Evolutionary conservation across 805 yeast genomes (phyloP).

Genomic region (Cyberlindnera meyerae): DNA sequence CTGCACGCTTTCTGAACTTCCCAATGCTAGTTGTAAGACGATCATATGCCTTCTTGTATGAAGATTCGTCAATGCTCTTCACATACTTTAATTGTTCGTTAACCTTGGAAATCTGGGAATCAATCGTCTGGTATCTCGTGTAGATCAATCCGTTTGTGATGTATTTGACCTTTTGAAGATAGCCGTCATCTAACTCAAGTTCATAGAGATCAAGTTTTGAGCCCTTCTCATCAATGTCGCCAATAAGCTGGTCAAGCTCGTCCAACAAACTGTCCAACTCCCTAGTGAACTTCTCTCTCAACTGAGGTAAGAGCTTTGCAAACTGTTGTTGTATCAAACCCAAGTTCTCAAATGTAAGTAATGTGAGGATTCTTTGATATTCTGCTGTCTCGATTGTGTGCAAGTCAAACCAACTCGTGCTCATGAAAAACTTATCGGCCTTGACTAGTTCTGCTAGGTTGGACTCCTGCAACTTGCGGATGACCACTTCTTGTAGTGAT

Average conservation of each 20-base stretch:
- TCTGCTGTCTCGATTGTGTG: constrained; percentile 2
- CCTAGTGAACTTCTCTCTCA: constrained; percentile 1
- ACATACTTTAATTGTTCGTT: constrained; percentile 2
- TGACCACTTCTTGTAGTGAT: constrained; percentile 11
- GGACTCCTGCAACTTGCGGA: constrained; percentile 2
- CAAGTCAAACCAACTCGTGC: constrained; percentile 8
- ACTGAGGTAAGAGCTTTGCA: constrained; percentile 1
- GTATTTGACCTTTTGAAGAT: constrained; percentile 14
- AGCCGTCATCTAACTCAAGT: constrained; percentile 9
- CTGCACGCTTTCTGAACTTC: constrained; percentile 10
- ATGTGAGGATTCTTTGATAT: constrained; percentile 2
- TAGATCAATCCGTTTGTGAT: constrained; percentile 17
- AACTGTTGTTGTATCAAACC: constrained; percentile 4
- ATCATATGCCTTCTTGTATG: background rate
- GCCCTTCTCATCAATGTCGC: constrained; percentile 8
- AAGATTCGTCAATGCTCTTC: background rate
- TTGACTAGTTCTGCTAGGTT: constrained; percentile 7
- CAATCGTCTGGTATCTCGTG: constrained; percentile 13
- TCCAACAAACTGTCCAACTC: constrained; percentile 3
- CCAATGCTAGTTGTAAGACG: background rate
- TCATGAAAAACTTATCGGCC: constrained; percentile 6
- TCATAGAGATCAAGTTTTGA: constrained; percentile 12
- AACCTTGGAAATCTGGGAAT: background rate
- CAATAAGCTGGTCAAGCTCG: too few relatives aligned
- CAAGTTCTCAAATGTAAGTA: constrained; percentile 13